Evolutionary conservation across 768 basidiomycete genomes (phyloP), one percentile per base, ranked within the genome.

Genomic region (Tulasnella sp.): DNA sequence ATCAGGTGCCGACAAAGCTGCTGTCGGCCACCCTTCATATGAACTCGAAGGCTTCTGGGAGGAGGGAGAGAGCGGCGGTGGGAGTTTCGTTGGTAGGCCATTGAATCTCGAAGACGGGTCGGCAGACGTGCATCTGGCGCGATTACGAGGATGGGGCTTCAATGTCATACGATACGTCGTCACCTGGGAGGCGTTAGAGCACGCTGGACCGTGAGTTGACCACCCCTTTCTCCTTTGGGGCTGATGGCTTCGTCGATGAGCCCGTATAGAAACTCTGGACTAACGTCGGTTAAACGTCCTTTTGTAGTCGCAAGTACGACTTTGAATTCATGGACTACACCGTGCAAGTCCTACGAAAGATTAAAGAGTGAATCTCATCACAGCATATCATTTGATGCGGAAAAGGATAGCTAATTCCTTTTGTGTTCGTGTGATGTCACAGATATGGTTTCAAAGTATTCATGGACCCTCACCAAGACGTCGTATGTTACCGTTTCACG

Each of bases 381-480:
- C 34, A 17, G 54, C 34, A 45, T 55, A 15, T 5, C 15, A 15
- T 5, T 15, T 38, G 34, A 38, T 38, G 5, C 7, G 7, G 15
- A 15, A 7, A 15, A 5, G 5, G 7, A 38, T 38, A 15, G 34
- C 34, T 38, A 5, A 38, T 38, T 15, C 7, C 34, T 38, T 38
- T 38, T 38, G 34, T 38, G 5, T 15, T 38, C 46, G 7, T 34
- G 10, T 49, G 24, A 19, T 7, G 9, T 25, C 21, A 4, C 49
- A 59, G 57, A 42, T 59, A 88, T 65, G 94, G 92, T 17, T 96
- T 97, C 72, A 80, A 80, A 68, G 84, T 92, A 11, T 96, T 82
- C 70, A 82, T 99, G 74, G 92, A 97, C 66, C 92, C 94, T 4
- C 94, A 99, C 70, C 96, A 99, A 70, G 94, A 99, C 66, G 79